phyloP scores from a whole-genome alignment of 192 early-diverging fungal species.

The Backusella mclennaniae region DNA sequence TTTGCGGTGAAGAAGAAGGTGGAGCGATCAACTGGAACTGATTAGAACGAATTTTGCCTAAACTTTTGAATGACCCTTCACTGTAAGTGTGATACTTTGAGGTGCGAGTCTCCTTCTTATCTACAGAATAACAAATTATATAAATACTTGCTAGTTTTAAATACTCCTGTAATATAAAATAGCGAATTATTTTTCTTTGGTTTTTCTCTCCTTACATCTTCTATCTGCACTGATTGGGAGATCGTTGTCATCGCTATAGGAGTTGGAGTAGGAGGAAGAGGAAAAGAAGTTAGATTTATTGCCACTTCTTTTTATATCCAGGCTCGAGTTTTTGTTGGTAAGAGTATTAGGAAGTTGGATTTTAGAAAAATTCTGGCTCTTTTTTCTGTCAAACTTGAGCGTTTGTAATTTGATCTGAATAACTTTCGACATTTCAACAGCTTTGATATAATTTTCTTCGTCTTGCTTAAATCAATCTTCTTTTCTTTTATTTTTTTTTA shows the following conservation, averaged over 20 bases:
- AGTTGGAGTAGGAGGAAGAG: neutral
- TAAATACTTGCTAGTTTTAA: neutral
- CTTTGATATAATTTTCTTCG: neutral
- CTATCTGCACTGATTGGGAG: neutral
- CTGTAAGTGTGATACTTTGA: slow-evolving; percentile 10
- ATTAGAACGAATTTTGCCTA: neutral
- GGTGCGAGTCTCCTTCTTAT: neutral
- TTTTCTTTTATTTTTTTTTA: too few species aligned
- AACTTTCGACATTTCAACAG: slow-evolving; percentile 9
- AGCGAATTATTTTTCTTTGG: neutral
- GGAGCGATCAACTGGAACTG: neutral
- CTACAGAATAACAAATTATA: neutral
- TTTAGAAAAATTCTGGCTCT: neutral
- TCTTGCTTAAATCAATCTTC: neutral
- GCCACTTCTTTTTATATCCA: neutral
- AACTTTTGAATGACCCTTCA: neutral
- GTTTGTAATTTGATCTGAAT: neutral
- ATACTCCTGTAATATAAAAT: neutral
- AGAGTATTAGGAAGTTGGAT: neutral
- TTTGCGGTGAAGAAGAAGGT: neutral
- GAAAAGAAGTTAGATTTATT: neutral
- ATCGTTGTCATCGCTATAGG: slow-evolving; percentile 5
- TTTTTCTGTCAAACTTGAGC: neutral
- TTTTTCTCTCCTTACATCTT: neutral
- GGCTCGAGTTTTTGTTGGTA: neutral